These are phyloP conservation scores for Otatea glauca DNA, from an alignment of 176 grass and related monocot species.

Conservation along the genomic window DNA sequence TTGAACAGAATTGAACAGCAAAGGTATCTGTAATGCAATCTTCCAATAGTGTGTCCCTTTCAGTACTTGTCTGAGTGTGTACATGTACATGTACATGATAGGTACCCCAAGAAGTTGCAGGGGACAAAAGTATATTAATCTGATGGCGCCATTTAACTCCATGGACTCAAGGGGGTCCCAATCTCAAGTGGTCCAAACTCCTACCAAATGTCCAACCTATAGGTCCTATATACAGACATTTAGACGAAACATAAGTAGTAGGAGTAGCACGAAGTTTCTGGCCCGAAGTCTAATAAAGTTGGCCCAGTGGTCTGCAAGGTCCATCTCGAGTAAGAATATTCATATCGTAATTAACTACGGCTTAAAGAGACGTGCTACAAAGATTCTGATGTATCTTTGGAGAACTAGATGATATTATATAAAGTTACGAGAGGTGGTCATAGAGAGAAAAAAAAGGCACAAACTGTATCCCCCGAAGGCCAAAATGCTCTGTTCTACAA, in stretches of 20 bases:
- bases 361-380: no score
- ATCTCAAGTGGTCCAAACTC: conserved; percentile 31
- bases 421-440: no score
- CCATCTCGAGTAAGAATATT: no score
- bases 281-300: not conserved
- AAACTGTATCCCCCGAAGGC: no score
- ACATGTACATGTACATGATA: not conserved
- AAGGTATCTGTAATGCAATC: not conserved
- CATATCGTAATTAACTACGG: no score
- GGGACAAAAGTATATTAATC: not conserved
- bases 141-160: conserved; percentile 18
- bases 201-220: not conserved
- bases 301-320: conserved; percentile 17
- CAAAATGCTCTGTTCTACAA: no score
- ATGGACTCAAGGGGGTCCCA: not conserved
- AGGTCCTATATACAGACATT: no score
- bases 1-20: not conserved
- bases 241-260: not conserved
- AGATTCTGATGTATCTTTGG: no score
- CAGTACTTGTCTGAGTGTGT: not conserved
- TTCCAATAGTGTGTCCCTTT: not conserved
- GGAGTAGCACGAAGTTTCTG: not conserved
- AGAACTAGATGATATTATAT: no score
- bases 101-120: conserved; percentile 1
- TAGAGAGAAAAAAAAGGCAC: no score